Evolutionary conservation across 371 early-diverging fungal species (phyloP), one percentile per base, ranked within the genome.

Genomic region (Chytridium lagenaria): DNA sequence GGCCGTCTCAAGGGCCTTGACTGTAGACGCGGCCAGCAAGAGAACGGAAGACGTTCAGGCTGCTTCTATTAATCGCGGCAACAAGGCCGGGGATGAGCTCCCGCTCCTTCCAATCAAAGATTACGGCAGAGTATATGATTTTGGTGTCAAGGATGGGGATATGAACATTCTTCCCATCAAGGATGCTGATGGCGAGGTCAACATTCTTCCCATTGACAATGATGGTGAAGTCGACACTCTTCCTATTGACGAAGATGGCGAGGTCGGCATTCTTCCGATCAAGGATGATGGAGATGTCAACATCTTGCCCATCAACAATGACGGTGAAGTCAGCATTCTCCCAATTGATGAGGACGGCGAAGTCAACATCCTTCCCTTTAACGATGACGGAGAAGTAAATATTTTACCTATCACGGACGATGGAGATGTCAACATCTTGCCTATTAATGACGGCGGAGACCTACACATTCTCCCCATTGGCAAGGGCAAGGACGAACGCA

Each of bases 241-340:
- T 44, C 44, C 44, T 23, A 52, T 52, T 22, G 55, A 52, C 23
- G 55, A 52, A 22, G 55, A 52, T 26, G 55, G 55, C 26, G 55
- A 52, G 5, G 55, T 52, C 5, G 5, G 26, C 55, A 52, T 52
- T 22, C 55, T 52, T 10, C 55, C 55, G 5, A 52, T 52, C 55
- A 23, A 52, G 23, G 5, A 52, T 19, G 44, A 44, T 7, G 55
- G 55, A n/a, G 55, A 52, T 15, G 55, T 52, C 26, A 5, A 52
- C 23, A 26, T 52, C 26, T 23, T 52, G 5, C 55, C 55, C 55
- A 52, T 52, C 55, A 26, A 52, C 5, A 26, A 52, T 23, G 55
- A 52, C 23, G 55, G 26, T 26, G 26, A 52, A 26, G 55, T 52
- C 26, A 7, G 26, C 26, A 52, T 52, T 23, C 26, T 52, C n/a